These are phyloP conservation scores for Amylostereum chailletii DNA, from an alignment of 1,284 basidiomycete species.

Conservation along the genomic window DNA sequence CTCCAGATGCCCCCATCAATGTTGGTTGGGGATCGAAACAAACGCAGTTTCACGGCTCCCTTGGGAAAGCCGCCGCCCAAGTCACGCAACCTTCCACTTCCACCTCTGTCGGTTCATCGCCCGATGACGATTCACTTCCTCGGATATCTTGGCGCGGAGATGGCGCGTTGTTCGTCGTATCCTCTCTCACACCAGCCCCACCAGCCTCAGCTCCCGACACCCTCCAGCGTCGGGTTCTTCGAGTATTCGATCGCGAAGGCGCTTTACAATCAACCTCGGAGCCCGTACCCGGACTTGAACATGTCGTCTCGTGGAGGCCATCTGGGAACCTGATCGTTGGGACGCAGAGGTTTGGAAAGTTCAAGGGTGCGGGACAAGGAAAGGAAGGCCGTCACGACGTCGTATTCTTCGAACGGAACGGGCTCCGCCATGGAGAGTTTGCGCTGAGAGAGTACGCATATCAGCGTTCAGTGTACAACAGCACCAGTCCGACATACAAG, in stretches of 20 bases:
- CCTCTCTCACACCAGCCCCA: constrained; percentile 42
- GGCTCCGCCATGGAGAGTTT: constrained; percentile 88
- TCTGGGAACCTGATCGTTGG: constrained; percentile 81
- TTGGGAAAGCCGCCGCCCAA: constrained; percentile 83
- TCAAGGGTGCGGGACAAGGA: constrained; percentile 61
- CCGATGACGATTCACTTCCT: constrained; percentile 68
- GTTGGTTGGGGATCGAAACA: constrained; percentile 97
- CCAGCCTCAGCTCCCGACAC: neutral
- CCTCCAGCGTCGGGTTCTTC: constrained; percentile 46
- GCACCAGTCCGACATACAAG: constrained; percentile 33
- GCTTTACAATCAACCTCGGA: constrained; percentile 83
- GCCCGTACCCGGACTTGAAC: constrained; percentile 75
- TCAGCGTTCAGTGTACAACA: constrained; percentile 22
- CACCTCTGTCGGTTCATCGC: constrained; percentile 37
- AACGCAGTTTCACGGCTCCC: constrained; percentile 96
- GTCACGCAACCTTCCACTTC: constrained; percentile 31
- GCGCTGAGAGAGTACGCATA: constrained; percentile 45
- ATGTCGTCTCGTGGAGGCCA: constrained; percentile 80
- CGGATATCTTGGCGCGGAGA: constrained; percentile 93
- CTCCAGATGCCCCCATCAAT: constrained; percentile 78
- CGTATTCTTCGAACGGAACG: constrained; percentile 95
- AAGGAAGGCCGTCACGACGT: constrained; percentile 73
- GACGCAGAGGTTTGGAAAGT: constrained; percentile 68
- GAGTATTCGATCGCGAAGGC: constrained; percentile 79
- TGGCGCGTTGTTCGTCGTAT: constrained; percentile 83